Base-by-base conservation (phyloP, 345 rosid species). In the Arabidopsis suecica region DNA sequence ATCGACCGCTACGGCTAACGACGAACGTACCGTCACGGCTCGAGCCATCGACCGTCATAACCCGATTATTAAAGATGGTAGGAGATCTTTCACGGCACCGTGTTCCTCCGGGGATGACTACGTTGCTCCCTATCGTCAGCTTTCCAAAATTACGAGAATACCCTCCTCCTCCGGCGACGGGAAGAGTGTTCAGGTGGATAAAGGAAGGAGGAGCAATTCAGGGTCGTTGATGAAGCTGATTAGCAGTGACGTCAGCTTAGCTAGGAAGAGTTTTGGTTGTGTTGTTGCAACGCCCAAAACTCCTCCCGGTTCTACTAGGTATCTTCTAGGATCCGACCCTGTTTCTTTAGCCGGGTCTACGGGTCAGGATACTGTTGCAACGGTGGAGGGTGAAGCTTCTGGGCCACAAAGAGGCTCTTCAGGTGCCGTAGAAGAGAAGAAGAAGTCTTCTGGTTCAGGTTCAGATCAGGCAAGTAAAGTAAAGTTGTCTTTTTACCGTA, bases 291-390 rank as follows among this genome's bases (percentile, higher is more conserved):
- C 68, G 62, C 69, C 79, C 36, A 62, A 56, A 12, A 85, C 90
- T 2, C 90, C 98, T 10, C 86, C 85, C 36, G 93, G 87, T 44
- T 91, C 96, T 5, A 61, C 92, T 2, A 86, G 97, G 79, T 87
- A 88, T 81, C 90, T 91, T 12, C 49, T 89, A 33, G 81, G 92
- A 41, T 22, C 77, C 50, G 89, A 88, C 16, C 44, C 80, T 23
- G 71, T 65, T 48, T 45, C 73, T 62, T 60, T 77, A 18, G 76
- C 84, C 54, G 91, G 84, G 34, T 65, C 81, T 1, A 45, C 79
- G 22, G 84, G 84, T 77, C 57, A 74, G 55, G 89, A 89, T 54
- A 78, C 81, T 0, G 84, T 78, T 78, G 32, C 70, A 13, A 55
- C 78, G 10, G 70, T 61, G 30, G 68, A 49, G 7, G 69, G 57